Conservation (phyloP, 2,329 filamentous ascomycete species). For the Botrytis pseudocinerea region DNA sequence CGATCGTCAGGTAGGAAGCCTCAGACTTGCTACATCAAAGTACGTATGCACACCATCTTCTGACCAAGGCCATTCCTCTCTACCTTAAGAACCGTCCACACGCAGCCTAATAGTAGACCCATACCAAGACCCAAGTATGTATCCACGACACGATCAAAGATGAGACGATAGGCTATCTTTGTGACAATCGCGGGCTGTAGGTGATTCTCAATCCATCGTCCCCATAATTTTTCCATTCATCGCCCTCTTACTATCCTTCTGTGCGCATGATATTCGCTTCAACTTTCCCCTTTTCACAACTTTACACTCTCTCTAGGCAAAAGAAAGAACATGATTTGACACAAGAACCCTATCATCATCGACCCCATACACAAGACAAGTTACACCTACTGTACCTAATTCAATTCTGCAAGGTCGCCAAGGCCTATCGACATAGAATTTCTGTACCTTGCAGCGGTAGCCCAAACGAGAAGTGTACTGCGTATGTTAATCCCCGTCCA, state of each 20-base stretch:
- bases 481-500: not conserved
- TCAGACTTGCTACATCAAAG: not conserved
- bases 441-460: constrained; percentile 11
- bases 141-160: not conserved
- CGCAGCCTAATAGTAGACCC: not conserved
- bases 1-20: not conserved
- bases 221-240: not conserved
- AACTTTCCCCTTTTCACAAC: not conserved
- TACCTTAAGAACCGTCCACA: not conserved
- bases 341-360: not conserved
- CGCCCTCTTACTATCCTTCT: not conserved
- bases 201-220: not conserved
- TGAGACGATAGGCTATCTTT: constrained; percentile 2
- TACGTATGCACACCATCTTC: not conserved
- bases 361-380: not conserved
- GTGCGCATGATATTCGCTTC: not conserved
- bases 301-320: not conserved
- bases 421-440: not conserved
- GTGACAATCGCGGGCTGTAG: not conserved
- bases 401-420: constrained; percentile 2
- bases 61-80: not conserved
- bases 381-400: not conserved
- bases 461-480: not conserved
- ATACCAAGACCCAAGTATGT: not conserved
- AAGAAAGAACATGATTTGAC: not conserved